Percentiles rank a stretch among this genome's conserved stretches.
Conservation (phyloP, 179 eudicot species). For the Beta corolliflora region DNA sequence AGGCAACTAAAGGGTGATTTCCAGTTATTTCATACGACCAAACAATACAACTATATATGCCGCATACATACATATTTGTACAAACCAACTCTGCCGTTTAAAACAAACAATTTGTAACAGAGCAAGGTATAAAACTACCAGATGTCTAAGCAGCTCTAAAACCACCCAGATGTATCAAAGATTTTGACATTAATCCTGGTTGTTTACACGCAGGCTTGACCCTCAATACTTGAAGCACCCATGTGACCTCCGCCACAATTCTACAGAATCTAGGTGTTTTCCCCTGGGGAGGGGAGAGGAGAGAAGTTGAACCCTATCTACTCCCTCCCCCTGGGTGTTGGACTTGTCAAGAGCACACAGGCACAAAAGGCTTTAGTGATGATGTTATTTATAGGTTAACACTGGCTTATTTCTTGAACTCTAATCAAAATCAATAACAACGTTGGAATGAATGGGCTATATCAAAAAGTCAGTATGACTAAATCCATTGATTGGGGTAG, state of each 20-base stretch:
- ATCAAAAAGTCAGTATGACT: neutral
- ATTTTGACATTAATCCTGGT: neutral
- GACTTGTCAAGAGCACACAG: no score
- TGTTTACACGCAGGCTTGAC: neutral
- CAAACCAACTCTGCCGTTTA: slow-evolving; percentile 38
- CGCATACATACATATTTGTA: neutral
- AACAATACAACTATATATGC: neutral
- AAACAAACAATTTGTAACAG: slow-evolving; percentile 43
- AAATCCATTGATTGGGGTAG: neutral
- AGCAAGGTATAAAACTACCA: no score
- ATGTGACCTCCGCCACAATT: neutral
- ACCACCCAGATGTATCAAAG: neutral
- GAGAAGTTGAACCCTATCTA: neutral
- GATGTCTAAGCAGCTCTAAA: neutral
- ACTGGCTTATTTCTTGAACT: neutral
- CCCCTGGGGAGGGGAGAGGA: neutral
- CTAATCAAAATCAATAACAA: neutral
- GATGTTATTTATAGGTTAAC: neutral
- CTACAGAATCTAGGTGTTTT: neutral
- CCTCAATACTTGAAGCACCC: neutral
- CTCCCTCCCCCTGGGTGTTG: no score
- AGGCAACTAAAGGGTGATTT: neutral
- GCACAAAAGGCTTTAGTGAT: no score
- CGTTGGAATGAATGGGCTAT: neutral
- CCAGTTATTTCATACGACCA: neutral